These are phyloP conservation scores for Phanerochaete sordida DNA, from an alignment of 768 basidiomycete species.

Conservation along the genomic window DNA sequence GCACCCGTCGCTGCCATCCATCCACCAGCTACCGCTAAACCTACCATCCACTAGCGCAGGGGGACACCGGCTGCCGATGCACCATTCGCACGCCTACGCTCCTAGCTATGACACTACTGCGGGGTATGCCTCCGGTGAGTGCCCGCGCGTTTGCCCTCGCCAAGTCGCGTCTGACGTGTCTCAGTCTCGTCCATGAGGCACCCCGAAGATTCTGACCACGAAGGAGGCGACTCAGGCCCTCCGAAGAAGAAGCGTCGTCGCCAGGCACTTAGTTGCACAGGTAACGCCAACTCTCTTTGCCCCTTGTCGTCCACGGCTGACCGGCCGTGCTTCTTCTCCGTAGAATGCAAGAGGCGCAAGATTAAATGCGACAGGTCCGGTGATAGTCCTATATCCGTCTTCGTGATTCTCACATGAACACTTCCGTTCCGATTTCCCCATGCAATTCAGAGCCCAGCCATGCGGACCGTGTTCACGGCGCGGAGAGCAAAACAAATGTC, in stretches of 20 bases:
- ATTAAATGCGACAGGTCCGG: conserved; percentile 83
- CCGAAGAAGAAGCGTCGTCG: conserved; percentile 82
- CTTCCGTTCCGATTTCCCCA: conserved; percentile 23
- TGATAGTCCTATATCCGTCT: conserved; percentile 16
- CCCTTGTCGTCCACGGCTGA: conserved; percentile 23
- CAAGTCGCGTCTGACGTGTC: not conserved
- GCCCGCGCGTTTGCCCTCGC: not conserved
- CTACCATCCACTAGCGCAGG: conserved; percentile 47
- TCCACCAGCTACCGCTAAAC: conserved; percentile 65
- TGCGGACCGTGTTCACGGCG: conserved; percentile 79
- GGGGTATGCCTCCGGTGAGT: not conserved
- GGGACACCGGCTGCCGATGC: conserved; percentile 24
- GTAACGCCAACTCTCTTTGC: conserved; percentile 38
- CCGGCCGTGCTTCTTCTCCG: conserved; percentile 4
- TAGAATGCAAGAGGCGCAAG: conserved; percentile 85
- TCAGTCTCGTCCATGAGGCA: not conserved
- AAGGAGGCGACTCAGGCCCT: conserved; percentile 52
- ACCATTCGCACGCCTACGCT: conserved; percentile 24
- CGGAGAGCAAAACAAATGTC: conserved; percentile 76
- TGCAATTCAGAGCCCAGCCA: conserved; percentile 57
- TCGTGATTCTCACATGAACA: conserved; percentile 12
- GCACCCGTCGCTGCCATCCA: conserved; percentile 52
- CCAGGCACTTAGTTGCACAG: conserved; percentile 83
- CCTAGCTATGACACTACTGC: not conserved
- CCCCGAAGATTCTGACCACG: conserved; percentile 51